Base-by-base conservation (phyloP, 805 yeast genomes). In the Schizosaccharomyces octosporus region DNA sequence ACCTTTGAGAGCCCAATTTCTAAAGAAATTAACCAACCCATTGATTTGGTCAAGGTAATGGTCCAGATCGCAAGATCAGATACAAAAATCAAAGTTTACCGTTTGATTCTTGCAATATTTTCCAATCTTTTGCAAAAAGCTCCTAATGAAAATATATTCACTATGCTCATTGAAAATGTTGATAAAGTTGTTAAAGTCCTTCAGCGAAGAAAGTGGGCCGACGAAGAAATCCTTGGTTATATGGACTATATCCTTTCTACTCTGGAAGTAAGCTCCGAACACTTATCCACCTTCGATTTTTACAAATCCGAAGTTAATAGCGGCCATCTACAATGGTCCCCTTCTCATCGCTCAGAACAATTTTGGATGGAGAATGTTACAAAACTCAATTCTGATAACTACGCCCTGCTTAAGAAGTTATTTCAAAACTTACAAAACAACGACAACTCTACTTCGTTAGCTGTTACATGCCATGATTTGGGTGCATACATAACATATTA, bases 221-320 rank as follows among this genome's bases (percentile, higher is more conserved):
- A 93, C 71, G 93, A 87, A 64, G 98, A 93, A 71, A 79, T 93
- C 67, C 79, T 85, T 59, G 75, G 74, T 21, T 97, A 88, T 70
- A 78, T 93, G 66, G 75, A 74, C 27, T 70, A 73, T 41, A 75
- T 93, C 65, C 73, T 76, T 63, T 80, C 76, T 43, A 74, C 75
- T n/a, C 77, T 90, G 65, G 81, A 81, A 64, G 84, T 81, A 36
- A 83, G 87, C 59, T 88, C 84, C 64, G 79, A 82, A 59, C 81
- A 80, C 66, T 79, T 93, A 75, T 84, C 97, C 4, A 87, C 95
- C 1, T 86, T 90, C 71, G 97, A 93, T 69, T 96, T 89, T 71
- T 93, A 90, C 71, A 76, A 79, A 67, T 81, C 87, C 59, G 97
- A 93, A 73, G 78, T 93, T 64, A 83, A 81, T 64, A 81, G 89